These are phyloP conservation scores for Cnidoscolus chayamansa DNA, from an alignment of 441 rosid species.

Conservation along the genomic window DNA sequence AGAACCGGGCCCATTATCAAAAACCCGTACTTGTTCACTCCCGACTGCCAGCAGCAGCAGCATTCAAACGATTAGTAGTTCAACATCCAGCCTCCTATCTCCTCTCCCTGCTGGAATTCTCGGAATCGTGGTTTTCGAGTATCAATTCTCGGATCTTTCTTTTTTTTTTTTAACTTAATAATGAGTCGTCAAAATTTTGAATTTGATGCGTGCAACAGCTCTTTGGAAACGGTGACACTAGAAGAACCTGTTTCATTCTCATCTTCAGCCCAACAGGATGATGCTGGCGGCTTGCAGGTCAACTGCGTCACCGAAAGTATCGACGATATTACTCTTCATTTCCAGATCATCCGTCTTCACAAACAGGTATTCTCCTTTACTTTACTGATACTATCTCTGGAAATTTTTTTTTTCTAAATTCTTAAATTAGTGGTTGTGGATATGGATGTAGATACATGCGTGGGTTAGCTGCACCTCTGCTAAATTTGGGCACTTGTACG, in stretches of 20 bases:
- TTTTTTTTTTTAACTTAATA: too few relatives aligned
- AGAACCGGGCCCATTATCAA: too few relatives aligned
- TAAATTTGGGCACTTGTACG: constrained; percentile 70
- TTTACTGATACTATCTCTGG: neutral
- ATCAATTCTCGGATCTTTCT: too few relatives aligned
- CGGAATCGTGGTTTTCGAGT: too few relatives aligned
- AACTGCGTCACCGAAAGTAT: constrained; percentile 58
- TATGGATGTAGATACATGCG: constrained; percentile 51
- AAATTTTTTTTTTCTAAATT: too few relatives aligned
- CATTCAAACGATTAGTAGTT: too few relatives aligned
- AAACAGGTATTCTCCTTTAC: constrained; percentile 47
- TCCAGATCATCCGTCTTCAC: constrained; percentile 67
- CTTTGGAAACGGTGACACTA: constrained; percentile 10
- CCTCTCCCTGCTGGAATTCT: too few relatives aligned
- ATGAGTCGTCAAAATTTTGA: neutral
- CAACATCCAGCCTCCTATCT: too few relatives aligned
- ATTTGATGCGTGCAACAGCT: neutral
- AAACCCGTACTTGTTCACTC: too few relatives aligned
- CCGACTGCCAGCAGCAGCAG: too few relatives aligned
- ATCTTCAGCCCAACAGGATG: neutral
- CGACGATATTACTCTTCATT: constrained; percentile 58
- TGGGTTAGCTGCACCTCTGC: constrained; percentile 80
- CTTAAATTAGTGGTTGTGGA: neutral
- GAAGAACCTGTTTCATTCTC: neutral
- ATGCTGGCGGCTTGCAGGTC: constrained; percentile 30